phyloP scores from a whole-genome alignment of 2,329 filamentous ascomycete species.

The Cercospora sesami region DNA sequence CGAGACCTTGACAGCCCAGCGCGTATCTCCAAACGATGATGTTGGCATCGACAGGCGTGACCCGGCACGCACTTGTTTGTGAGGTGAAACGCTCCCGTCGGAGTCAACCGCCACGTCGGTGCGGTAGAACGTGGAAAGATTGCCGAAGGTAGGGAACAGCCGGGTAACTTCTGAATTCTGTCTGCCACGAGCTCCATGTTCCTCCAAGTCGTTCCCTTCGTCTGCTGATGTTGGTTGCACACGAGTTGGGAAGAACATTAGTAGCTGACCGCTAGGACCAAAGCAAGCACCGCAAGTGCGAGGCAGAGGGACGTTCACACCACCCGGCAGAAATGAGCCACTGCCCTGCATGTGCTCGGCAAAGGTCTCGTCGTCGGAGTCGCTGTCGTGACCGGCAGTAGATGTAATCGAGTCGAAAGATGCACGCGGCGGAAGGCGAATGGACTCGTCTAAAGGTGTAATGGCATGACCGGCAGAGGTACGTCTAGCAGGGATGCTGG shows the following conservation, averaged over 20 bases:
- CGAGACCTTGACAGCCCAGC: constrained; percentile 38
- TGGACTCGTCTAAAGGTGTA: constrained; percentile 54
- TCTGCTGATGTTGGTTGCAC: constrained; percentile 46
- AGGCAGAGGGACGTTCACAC: constrained; percentile 64
- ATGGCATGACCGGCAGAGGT: constrained; percentile 39
- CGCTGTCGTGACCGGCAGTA: constrained; percentile 38
- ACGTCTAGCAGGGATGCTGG: constrained; percentile 33
- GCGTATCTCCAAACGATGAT: constrained; percentile 46
- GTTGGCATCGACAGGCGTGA: constrained; percentile 52
- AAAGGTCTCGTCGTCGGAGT: constrained; percentile 68
- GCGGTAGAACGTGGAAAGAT: constrained; percentile 20
- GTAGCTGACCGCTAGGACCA: constrained; percentile 57
- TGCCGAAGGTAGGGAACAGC: constrained; percentile 37
- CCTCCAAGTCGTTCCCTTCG: constrained; percentile 13
- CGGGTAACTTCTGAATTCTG: constrained; percentile 56
- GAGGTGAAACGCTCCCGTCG: constrained; percentile 12
- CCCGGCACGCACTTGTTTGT: neutral
- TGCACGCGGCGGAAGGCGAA: constrained; percentile 59
- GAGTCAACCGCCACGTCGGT: constrained; percentile 15
- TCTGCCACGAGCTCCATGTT: constrained; percentile 58
- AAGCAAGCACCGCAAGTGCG: constrained; percentile 60
- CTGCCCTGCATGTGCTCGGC: constrained; percentile 44
- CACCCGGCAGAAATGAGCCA: constrained; percentile 58
- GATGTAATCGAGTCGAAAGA: constrained; percentile 47
- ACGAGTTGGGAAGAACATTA: constrained; percentile 59